Base-by-base conservation (phyloP, 2,329 filamentous ascomycete genomes). In the Hymenoscyphus fraxineus region DNA sequence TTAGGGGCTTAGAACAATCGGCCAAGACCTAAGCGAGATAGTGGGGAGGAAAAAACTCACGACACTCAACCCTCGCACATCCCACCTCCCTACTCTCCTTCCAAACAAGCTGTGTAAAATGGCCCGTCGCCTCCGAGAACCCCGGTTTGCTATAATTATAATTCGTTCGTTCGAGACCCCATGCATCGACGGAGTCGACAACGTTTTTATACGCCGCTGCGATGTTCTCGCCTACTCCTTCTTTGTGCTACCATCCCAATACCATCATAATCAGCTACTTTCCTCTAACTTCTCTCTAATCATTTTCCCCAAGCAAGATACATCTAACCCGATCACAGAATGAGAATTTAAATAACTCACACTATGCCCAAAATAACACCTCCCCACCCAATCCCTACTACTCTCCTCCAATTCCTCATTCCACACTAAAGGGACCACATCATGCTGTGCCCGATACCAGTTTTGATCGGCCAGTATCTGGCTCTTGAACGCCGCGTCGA, bases 101-200 rank as follows among this genome's bases (percentile, higher is more conserved):
- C 58, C 63, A 64, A 9, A 64, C 59, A 16, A 64, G 12, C 35
- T 64, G 58, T 6, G 63, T 64, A 13, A 64, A 64, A 39, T 64
- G 59, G 7, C 63, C 59, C 12, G 63, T 64, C 3, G 19, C 39
- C 6, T 44, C 38, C 3, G 9, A 16, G 40, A 64, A 64, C 3
- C 54, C 54, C 7, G 63, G 63, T 7, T 44, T 58, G 12, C 58
- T 27, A 15, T 55, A 61, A 16, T 61, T 61, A 16, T 64, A 64
- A 31, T 38, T 44, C n/a, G 39, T 40, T 32, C 63, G 27, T 31
- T 63, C 51, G 13, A 44, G 22, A 7, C 51, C 19, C 31, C 47
- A 56, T 31, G 27, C 54, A 35, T 56, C 54, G 1, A 56, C 32
- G 27, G 54, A 56, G 54, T 56, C 16, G 13, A 35, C 32, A 10